Conservation (phyloP, 139 green algal genomes). For the Picochlorum sp. region DNA sequence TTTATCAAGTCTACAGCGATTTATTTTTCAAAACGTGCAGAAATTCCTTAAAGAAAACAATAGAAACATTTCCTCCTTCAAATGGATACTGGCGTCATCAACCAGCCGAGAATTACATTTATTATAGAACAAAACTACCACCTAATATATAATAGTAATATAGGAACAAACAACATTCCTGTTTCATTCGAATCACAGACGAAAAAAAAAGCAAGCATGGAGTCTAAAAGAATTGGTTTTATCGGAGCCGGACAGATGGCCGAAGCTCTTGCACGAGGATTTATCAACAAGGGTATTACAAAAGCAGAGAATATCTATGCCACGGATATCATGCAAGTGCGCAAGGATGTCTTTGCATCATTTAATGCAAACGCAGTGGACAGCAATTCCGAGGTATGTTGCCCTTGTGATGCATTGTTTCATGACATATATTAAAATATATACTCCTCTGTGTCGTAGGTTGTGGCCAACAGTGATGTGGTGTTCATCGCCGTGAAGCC, state of each 20-base stretch:
- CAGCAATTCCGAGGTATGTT: constrained; percentile 40
- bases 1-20: too few species aligned
- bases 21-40: too few species aligned
- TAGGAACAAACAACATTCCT: too few species aligned
- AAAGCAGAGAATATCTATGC: constrained; percentile 43
- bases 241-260: constrained; percentile 80
- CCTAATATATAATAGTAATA: too few species aligned
- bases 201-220: background rate
- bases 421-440: background rate
- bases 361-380: constrained; percentile 36
- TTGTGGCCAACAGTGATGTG: constrained; percentile 66
- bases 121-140: too few species aligned
- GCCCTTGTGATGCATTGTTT: background rate
- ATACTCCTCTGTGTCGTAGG: constrained; percentile 20
- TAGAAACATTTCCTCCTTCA: too few species aligned
- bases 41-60: too few species aligned
- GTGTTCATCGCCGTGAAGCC: constrained; percentile 93
- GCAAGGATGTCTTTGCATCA: constrained; percentile 64
- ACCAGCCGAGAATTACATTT: too few species aligned
- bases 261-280: constrained; percentile 77
- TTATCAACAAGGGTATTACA: constrained; percentile 59
- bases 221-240: constrained; percentile 58
- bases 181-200: background rate
- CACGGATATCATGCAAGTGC: constrained; percentile 48
- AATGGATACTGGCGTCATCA: too few species aligned